Percentiles rank a stretch among this genome's conserved stretches.
These are phyloP conservation scores for Vanrija humicola DNA, from an alignment of 1,284 basidiomycete genomes.

Conservation along the genomic window DNA sequence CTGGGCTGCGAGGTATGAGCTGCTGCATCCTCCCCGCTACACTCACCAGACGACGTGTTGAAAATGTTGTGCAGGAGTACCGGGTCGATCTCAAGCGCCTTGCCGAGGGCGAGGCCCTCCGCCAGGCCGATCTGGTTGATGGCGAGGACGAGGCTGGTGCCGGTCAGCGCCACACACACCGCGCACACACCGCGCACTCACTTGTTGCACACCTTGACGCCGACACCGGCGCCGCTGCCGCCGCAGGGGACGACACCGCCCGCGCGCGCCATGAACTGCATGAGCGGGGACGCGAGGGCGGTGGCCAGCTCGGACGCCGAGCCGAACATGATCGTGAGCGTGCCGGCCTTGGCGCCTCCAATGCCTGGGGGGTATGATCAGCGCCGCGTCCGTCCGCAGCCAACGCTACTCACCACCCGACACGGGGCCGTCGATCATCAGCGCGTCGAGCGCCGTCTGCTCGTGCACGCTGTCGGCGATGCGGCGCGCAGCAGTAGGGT, in stretches of 20 bases:
- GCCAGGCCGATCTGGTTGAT: conserved; percentile 47
- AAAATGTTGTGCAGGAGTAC: conserved; percentile 36
- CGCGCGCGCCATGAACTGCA: conserved; percentile 39
- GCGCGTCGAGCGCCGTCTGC: conserved; percentile 22
- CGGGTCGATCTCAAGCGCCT: conserved; percentile 37
- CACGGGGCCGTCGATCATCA: conserved; percentile 45
- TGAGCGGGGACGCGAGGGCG: conserved; percentile 30
- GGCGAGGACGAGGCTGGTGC: conserved; percentile 38
- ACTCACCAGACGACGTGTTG: conserved; percentile 38
- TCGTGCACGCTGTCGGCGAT: conserved; percentile 33
- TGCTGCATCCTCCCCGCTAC: not conserved
- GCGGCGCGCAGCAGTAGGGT: conserved; percentile 35
- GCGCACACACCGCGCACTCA: conserved; percentile 13
- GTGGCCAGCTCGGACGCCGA: conserved; percentile 27
- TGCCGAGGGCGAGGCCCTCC: conserved; percentile 41
- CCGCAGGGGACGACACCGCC: conserved; percentile 42
- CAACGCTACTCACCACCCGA: conserved; percentile 32
- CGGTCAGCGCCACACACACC: not conserved
- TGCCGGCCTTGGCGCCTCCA: conserved; percentile 33
- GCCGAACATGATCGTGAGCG: conserved; percentile 45
- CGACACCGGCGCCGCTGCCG: conserved; percentile 37
- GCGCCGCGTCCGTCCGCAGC: not conserved
- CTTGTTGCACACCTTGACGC: conserved; percentile 47
- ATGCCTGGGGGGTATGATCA: conserved; percentile 22
- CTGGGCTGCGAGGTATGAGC: conserved; percentile 23